Base-by-base conservation (phyloP, 345 rosid genomes). In the Eucalyptus dawsonii region DNA sequence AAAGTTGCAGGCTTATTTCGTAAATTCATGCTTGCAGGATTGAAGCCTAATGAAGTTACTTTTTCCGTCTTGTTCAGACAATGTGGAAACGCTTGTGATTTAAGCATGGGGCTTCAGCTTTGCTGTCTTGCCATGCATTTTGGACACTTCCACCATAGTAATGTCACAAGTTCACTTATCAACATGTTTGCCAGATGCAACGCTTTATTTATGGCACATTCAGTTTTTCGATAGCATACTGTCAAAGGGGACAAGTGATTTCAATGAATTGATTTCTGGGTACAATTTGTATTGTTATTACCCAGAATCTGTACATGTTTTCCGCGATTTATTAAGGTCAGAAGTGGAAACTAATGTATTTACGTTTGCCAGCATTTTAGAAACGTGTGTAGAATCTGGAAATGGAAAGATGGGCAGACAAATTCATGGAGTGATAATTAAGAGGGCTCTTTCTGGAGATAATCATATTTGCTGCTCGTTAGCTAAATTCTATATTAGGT, bases 231-330 rank as follows among this genome's bases (percentile, higher is more conserved):
- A 92, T 62, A 87, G 80, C 37, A 16, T 62, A 34, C 81, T 22
- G 53, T 72, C 15, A 7, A 89, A 90, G 76, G 88, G 85, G 42
- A 90, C 90, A 37, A 14, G 50, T 87, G 62, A 72, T 25, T 91
- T 90, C 93, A 93, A 93, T 88, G 93, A 90, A 90, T 83, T 93
- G 80, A 90, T 93, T 87, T 89, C 93, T 19, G 94, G 92, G 27
- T 91, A 88, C 89, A 88, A 54, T 86, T 89, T 88, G 34, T 90
- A 88, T 54, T 51, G 42, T 72, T 62, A 31, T 88, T 50, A 69
- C 51, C 12, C 11, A 5, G 90, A 93, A 86, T 93, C 93, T 31
- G 9, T 92, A n/a, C 50, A 76, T 60, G 88, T 67, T 19, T 91
- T 91, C 88, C 50, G 88, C n/a, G 50, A 88, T 88, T 81, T 92